Base-by-base conservation (phyloP, 192 early-diverging fungal species). In the Linnemannia exigua region DNA sequence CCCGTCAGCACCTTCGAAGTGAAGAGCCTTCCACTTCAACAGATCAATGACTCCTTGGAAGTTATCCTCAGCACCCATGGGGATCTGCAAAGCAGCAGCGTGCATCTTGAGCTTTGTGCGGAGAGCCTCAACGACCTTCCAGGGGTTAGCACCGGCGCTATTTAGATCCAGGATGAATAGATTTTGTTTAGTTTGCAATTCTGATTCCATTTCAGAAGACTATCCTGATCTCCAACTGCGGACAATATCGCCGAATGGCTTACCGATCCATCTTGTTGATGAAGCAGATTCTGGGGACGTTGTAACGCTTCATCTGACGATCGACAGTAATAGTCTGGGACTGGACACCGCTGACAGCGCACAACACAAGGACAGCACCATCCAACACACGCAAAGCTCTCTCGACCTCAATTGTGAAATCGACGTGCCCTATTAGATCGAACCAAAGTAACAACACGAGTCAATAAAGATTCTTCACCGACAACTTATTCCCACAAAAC, bases 21-120 rank as follows among this genome's bases (percentile, higher is more conserved):
- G 95, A 79, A 95, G 89, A 8, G 98, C 97, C 88, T 94, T 94
- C 94, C 94, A 94, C 22, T 93, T 85, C 54, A 99, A 89, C 38
- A 99, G 81, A 89, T 99, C 98, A 28, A 99, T 94, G 19, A 99
- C 96, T 61, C 98, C 98, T 74, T 93, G 87, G 72, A 99, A 94
- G 44, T 95, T 89, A 68, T 94, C 93, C 82, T 99, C 98, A 35
- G 93, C 88, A 31, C 97, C 98, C 76, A 99, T 97, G 33, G 96
- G 95, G 46, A 95, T 92, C 86, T 97, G 95, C 75, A 97, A 71
- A 47, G 95, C 93, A 12, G 96, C 96, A 44, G 95, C 95, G 20
- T 92, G 91, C 69, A 96, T 88, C 87, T 92, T 94, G 46, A 97
- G 91, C 86, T 97, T 97, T 71, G 88, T 88, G 71, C 96, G 91